Conservation (phyloP, 306 rosid species). For the Sesbania bispinosa region DNA sequence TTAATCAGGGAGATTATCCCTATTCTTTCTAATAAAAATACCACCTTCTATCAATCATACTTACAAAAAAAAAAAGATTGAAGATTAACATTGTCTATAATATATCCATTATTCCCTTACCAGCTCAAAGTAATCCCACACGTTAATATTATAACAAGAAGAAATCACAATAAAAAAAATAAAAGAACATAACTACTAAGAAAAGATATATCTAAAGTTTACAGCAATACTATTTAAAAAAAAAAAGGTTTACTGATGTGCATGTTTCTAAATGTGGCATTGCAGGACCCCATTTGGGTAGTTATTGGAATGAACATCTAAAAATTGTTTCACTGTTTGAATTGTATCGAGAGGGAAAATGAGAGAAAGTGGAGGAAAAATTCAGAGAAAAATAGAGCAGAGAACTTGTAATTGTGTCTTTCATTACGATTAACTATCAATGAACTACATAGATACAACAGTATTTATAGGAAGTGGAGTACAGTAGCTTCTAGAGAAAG, state of each 20-base stretch:
- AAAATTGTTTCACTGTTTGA: neutral
- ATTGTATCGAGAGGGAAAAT: too few relatives aligned
- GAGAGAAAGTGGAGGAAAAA: too few relatives aligned
- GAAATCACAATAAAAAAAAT: neutral
- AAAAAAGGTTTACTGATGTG: neutral
- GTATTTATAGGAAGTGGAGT: too few relatives aligned
- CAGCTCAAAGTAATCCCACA: neutral
- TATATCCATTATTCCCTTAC: neutral
- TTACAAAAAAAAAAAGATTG: neutral
- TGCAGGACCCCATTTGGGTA: conserved; percentile 4
- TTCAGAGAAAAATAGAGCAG: too few relatives aligned
- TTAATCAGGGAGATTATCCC: too few relatives aligned
- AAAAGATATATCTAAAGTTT: neutral
- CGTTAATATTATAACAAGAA: neutral
- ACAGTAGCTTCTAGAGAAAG: too few relatives aligned
- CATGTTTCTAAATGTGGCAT: conserved; percentile 4
- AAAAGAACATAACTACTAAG: neutral
- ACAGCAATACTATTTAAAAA: neutral
- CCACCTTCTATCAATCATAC: too few relatives aligned
- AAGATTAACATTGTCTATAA: neutral
- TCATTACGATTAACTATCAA: too few relatives aligned
- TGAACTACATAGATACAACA: too few relatives aligned
- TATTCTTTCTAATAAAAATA: too few relatives aligned
- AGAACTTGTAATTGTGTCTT: too few relatives aligned
- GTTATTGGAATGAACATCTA: neutral